These are phyloP conservation scores for Solidago caesia DNA, from an alignment of 129 eudicot species.

Conservation along the genomic window DNA sequence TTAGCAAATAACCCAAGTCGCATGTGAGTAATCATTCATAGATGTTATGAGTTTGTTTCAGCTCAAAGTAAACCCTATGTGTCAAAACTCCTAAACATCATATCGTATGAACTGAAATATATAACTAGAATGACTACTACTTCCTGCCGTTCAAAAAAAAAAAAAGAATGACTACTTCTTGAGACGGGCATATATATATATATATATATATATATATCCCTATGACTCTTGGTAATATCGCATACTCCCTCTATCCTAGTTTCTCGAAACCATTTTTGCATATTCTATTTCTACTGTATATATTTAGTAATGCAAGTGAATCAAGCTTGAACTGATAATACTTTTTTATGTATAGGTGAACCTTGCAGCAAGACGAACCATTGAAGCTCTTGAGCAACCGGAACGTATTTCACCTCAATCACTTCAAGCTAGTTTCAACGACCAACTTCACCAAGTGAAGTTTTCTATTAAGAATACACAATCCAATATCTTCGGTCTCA, in stretches of 20 bases:
- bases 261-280: neutral
- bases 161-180: too few species aligned
- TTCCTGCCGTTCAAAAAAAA: too few species aligned
- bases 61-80: neutral
- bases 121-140: too few species aligned
- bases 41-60: neutral
- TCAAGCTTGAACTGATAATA: neutral
- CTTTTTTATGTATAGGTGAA: slow-evolving; percentile 40
- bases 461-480: slow-evolving; percentile 38
- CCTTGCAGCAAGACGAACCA: slow-evolving; percentile 39
- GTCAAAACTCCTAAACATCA: too few species aligned
- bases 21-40: neutral
- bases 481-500: slow-evolving; percentile 24
- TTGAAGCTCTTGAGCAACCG: slow-evolving; percentile 48
- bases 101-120: too few species aligned
- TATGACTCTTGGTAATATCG: neutral
- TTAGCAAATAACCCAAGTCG: slow-evolving; percentile 6
- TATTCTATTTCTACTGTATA: neutral
- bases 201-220: neutral
- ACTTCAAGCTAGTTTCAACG: slow-evolving; percentile 43
- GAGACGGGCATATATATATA: too few species aligned
- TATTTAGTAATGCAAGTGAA: neutral
- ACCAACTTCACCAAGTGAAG: slow-evolving; percentile 42
- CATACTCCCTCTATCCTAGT: neutral
- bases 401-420: slow-evolving; percentile 44